A percentile compares a stretch with the other conserved stretches of the same genome.
phyloP scores from a whole-genome alignment of 495 filamentous ascomycete genomes.

The Xanthoparmelia taractica region DNA sequence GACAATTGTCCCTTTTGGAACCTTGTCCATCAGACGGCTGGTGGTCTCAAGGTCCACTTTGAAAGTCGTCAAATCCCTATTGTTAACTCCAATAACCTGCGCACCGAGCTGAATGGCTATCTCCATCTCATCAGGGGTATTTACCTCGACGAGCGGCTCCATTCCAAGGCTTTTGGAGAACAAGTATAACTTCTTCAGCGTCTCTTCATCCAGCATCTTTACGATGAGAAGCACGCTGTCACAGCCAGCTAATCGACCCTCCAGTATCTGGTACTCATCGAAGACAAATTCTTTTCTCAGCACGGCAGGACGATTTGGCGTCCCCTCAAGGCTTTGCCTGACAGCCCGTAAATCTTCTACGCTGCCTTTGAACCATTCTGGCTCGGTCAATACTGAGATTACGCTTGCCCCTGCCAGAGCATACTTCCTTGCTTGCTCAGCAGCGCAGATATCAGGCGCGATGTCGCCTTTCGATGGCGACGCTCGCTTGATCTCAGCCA shows the following conservation, averaged over 20 bases:
- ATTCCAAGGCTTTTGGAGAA: slow-evolving; percentile 89
- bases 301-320: slow-evolving; percentile 85
- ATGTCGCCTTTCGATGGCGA: slow-evolving; percentile 97
- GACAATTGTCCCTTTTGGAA: slow-evolving; percentile 78
- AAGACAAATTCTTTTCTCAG: slow-evolving; percentile 97
- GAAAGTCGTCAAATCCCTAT: slow-evolving; percentile 83
- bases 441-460: slow-evolving; percentile 75
- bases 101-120: slow-evolving; percentile 78
- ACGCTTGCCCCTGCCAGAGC: slow-evolving; percentile 90
- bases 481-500: slow-evolving; percentile 95
- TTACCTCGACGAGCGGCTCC: slow-evolving; percentile 96
- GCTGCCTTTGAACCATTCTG: slow-evolving; percentile 97
- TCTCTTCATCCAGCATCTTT: slow-evolving; percentile 81
- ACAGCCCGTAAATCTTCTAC: slow-evolving; percentile 90
- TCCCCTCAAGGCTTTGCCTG: slow-evolving; percentile 75
- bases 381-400: slow-evolving; percentile 95
- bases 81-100: slow-evolving; percentile 97
- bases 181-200: slow-evolving; percentile 71
- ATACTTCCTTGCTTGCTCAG: slow-evolving; percentile 83
- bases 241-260: slow-evolving; percentile 86
- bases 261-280: slow-evolving; percentile 95
- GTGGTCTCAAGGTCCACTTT: slow-evolving; percentile 95
- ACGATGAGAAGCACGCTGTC: slow-evolving; percentile 96
- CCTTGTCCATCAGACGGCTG: slow-evolving; percentile 77
- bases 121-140: slow-evolving; percentile 87